Percentiles rank a stretch among this genome's conserved stretches.
Conservation (phyloP, 2,329 filamentous ascomycete genomes). For the Aspergillus brasiliensis region DNA sequence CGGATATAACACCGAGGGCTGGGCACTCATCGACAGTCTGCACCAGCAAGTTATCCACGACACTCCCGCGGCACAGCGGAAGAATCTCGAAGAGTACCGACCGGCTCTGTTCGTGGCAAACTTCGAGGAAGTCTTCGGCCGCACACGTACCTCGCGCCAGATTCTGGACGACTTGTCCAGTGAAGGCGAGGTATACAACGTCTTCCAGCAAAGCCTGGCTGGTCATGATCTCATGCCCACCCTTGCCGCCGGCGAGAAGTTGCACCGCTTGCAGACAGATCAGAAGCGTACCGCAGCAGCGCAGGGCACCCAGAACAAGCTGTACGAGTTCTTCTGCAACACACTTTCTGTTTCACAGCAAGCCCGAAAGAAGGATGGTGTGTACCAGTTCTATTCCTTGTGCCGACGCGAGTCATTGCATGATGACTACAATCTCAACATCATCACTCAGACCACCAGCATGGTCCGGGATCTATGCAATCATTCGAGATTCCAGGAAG, state of each 20-base stretch:
- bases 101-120: slow-evolving; percentile 50
- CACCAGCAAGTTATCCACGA: slow-evolving; percentile 54
- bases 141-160: slow-evolving; percentile 39
- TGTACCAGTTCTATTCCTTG: slow-evolving; percentile 37
- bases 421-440: slow-evolving; percentile 34
- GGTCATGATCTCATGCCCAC: slow-evolving; percentile 38
- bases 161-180: slow-evolving; percentile 48
- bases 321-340: slow-evolving; percentile 43
- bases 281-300: slow-evolving; percentile 35
- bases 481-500: slow-evolving; percentile 34
- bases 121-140: slow-evolving; percentile 47
- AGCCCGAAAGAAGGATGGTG: slow-evolving; percentile 27
- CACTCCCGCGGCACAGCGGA: slow-evolving; percentile 34
- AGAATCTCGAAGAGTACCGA: slow-evolving; percentile 33
- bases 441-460: slow-evolving; percentile 30
- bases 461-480: slow-evolving; percentile 36
- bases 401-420: slow-evolving; percentile 34
- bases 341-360: slow-evolving; percentile 31
- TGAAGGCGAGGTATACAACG: slow-evolving; percentile 47
- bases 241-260: slow-evolving; percentile 32
- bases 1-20: slow-evolving; percentile 45
- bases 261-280: slow-evolving; percentile 31
- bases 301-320: slow-evolving; percentile 33
- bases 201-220: slow-evolving; percentile 38
- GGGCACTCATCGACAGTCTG: slow-evolving; percentile 49